Evolutionary conservation across 495 filamentous ascomycete species (phyloP), one percentile per base, ranked within the genome.

Genomic region (Lophiostoma macrostomum): DNA sequence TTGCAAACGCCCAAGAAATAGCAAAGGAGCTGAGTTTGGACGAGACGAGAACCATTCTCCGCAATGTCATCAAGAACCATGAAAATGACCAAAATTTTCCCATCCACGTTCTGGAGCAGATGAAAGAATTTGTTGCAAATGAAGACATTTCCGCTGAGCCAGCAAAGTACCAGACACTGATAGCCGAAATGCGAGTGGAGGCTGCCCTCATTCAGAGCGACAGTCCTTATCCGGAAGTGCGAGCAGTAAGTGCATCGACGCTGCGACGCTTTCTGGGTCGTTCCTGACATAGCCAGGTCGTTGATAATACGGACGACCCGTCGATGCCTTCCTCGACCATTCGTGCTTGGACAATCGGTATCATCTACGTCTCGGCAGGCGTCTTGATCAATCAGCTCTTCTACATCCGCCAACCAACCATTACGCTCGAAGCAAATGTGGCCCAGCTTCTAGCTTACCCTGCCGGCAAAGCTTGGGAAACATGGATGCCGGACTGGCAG

Each of bases 341-440:
- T 63, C 79, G 84, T 59, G 74, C 78, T 55, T 84, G 72, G 0
- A 80, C 80, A 37, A 85, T 88, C 52, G 39, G 39, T 29, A 25
- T 43, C n/a, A n/a, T n/a, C n/a, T n/a, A n/a, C n/a, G n/a, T n/a
- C n/a, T n/a, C n/a, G n/a, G n/a, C n/a, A 5, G 39, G 39, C 16
- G 71, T 84, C 14, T 72, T 88, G 38, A 80, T 86, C 10, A 83
- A 83, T 12, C 86, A 88, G 64, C 73, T 90, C 38, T 16, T 2
- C 25, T 7, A 8, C 1, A 23, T 7, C n/a, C 20, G 10, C 3
- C 1, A 12, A 30, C n/a, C 12, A 19, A 14, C 16, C 11, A n/a
- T 32, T 16, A 43, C 12, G 22, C 24, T 29, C 7, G 12, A 28
- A 2, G n/a, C 39, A 27, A 6, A 43, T 43, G 1, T 10, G 5